Conservation (phyloP, 805 yeast genomes). For the Ogataea wickerhamii region DNA sequence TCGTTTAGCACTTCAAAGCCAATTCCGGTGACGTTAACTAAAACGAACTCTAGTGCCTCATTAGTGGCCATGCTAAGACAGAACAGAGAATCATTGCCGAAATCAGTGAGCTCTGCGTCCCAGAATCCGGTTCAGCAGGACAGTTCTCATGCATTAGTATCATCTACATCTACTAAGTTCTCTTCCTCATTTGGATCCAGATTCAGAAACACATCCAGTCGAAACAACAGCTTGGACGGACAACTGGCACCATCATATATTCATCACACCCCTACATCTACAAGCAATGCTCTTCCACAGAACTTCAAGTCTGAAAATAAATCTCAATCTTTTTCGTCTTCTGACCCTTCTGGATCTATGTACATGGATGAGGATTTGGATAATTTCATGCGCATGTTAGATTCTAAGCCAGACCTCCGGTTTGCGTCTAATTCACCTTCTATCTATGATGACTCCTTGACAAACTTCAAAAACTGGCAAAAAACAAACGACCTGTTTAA, state of each 20-base stretch:
- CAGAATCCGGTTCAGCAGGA: conserved; percentile 6
- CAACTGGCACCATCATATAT: conserved; percentile 11
- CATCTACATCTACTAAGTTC: conserved; percentile 49
- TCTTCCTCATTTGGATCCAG: conserved; percentile 74
- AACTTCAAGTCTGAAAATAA: conserved; percentile 23
- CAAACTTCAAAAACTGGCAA: conserved; percentile 27
- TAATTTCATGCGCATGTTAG: conserved; percentile 33
- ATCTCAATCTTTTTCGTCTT: conserved; percentile 22
- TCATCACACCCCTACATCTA: conserved; percentile 12
- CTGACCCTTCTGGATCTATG: conserved; percentile 27
- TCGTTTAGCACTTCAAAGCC: conserved; percentile 28
- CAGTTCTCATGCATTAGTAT: conserved; percentile 8
- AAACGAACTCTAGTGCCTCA: conserved; percentile 50
- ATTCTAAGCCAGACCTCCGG: conserved; percentile 35
- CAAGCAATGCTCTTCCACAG: conserved; percentile 24
- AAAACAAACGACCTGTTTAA: conserved; percentile 26
- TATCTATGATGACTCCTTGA: conserved; percentile 26
- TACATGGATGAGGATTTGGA: conserved; percentile 34
- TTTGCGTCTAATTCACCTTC: conserved; percentile 28
- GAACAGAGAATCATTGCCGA: conserved; percentile 33
- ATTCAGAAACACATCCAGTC: conserved; percentile 24
- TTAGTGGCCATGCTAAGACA: conserved; percentile 50
- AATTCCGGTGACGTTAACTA: conserved; percentile 41
- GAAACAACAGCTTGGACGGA: conserved; percentile 31
- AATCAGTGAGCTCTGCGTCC: conserved; percentile 38